Evolutionary conservation across 768 basidiomycete species (phyloP).

Genomic region (Phlegmacium glaucopus): DNA sequence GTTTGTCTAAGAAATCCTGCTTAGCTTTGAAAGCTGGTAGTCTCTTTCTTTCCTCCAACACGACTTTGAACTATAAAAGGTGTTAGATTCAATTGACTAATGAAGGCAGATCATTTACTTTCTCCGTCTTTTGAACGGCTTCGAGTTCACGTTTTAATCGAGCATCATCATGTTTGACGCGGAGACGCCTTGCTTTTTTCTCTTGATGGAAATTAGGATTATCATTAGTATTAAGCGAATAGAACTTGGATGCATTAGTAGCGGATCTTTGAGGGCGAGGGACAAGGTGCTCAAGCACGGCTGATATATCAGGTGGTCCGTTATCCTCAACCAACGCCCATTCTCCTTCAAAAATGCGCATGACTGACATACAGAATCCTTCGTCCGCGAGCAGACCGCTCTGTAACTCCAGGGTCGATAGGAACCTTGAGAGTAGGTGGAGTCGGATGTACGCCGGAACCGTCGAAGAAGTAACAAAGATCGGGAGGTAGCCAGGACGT

Average conservation of each 20-base stretch:
- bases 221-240: neutral
- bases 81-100: neutral
- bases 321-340: conserved; percentile 65
- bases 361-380: conserved; percentile 67
- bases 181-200: conserved; percentile 18
- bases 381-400: conserved; percentile 63
- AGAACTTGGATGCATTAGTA: neutral
- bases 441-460: conserved; percentile 81
- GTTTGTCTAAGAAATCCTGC: conserved; percentile 54
- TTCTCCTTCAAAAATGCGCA: conserved; percentile 67
- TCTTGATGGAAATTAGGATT: conserved; percentile 2
- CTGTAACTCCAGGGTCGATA: conserved; percentile 50
- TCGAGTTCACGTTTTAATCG: conserved; percentile 56
- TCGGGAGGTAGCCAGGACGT: conserved; percentile 51
- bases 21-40: conserved; percentile 77
- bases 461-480: conserved; percentile 70
- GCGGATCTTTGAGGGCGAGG: conserved; percentile 23
- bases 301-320: conserved; percentile 74
- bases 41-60: conserved; percentile 52
- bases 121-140: conserved; percentile 33
- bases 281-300: conserved; percentile 61
- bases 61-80: conserved; percentile 42
- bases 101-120: conserved; percentile 21
- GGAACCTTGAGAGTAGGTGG: conserved; percentile 67
- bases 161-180: conserved; percentile 42